Base-by-base conservation (phyloP, 305 asterid species). In the Plantago coronopus region DNA sequence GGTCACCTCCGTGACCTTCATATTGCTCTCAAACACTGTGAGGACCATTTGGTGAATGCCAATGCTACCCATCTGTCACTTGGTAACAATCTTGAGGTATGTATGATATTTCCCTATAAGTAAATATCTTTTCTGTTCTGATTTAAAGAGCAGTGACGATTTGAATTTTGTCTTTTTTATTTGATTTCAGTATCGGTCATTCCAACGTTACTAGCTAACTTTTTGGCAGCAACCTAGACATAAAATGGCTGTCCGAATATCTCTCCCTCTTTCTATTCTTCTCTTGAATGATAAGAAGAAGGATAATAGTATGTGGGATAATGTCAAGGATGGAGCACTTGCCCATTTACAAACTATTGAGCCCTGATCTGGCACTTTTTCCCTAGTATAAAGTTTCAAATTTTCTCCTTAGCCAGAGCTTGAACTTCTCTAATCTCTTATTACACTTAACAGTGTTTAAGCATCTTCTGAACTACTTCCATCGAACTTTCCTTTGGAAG, bases 1-100 rank as follows among this genome's bases (percentile, higher is more conserved):
- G 90, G 95, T 10, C 96, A 88, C 76, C 79, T 85, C 27, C 88
- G 90, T 17, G 81, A 82, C 74, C 82, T 88, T 62, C 96, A 88
- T 57, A 67, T 73, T 43, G 82, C 96, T 23, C 76, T 86, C 49
- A 83, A 71, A 71, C 80, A 75, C 13, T 88, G 96, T 50, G 93
- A 88, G 81, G 90, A 88, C 45, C 82, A 83, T 73, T 72, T 88
- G 74, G 81, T 88, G 38, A 67, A 71, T 73, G 73, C 81, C 56
- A 80, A 83, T 68, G 83, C 88, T 50, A 73, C 75, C 42, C 82
- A 76, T 54, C 51, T 79, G 17, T 73, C 88, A 44, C 85, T 88
- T 42, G 96, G 96, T 20, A 59, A 57, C 49, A 80, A 85, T 72
- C 89, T 88, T 51, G 96, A 85, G 95, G 95, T 83, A 68, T 57